Conservation (phyloP, 106 monocot species). For the Allium fistulosum region DNA sequence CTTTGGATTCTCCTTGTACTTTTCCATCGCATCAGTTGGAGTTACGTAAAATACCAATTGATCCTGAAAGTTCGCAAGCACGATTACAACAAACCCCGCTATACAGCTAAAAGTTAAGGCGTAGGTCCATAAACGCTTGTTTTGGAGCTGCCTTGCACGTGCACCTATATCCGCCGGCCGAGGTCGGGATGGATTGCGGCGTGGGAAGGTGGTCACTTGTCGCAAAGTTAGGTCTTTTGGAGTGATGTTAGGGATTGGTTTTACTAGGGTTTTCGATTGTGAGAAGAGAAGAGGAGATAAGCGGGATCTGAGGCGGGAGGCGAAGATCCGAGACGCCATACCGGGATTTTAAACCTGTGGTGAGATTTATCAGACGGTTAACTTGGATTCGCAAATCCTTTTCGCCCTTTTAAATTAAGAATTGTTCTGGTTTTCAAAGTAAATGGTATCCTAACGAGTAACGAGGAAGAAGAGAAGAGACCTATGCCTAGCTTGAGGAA, state of each 20-base stretch:
- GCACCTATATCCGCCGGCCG: conserved; percentile 79
- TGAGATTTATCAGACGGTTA: neutral
- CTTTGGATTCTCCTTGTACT: conserved; percentile 51
- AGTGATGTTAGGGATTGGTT: neutral
- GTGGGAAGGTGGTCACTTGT: conserved; percentile 18
- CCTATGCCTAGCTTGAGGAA: neutral
- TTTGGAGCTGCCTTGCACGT: conserved; percentile 87
- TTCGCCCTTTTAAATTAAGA: neutral
- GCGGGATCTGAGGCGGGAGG: conserved; percentile 17
- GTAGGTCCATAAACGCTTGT: conserved; percentile 92
- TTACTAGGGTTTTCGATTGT: conserved; percentile 4
- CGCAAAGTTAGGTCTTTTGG: neutral
- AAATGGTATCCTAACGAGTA: neutral
- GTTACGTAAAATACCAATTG: conserved; percentile 95
- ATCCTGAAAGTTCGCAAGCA: conserved; percentile 90
- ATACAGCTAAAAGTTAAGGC: conserved; percentile 82
- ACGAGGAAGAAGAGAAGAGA: neutral
- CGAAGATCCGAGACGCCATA: conserved; percentile 29
- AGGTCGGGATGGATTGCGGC: conserved; percentile 16
- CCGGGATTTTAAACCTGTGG: neutral
- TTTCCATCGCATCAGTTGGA: conserved; percentile 69
- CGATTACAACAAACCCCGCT: conserved; percentile 89
- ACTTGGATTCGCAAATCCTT: neutral
- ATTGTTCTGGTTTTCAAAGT: neutral
- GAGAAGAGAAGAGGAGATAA: conserved; percentile 13